Base-by-base conservation (phyloP, 306 rosid genomes). In the Inga leiocalycina region DNA sequence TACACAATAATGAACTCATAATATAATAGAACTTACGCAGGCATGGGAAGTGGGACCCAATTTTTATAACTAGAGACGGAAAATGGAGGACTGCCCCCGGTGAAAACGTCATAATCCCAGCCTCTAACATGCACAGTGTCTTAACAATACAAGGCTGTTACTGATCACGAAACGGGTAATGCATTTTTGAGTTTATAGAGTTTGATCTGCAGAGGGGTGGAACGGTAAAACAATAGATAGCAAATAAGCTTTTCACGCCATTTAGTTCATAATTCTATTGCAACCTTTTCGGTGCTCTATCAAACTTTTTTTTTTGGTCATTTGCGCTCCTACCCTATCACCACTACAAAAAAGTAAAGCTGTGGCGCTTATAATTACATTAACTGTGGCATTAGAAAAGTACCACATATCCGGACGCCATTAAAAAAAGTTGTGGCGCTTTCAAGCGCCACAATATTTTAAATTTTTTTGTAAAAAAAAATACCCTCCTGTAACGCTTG, bases 1-100 rank as follows among this genome's bases (percentile, higher is more conserved):
- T 64, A 79, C 70, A 73, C 79, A 72, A 13, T 45, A 72, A 45
- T 46, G 76, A 46, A 14, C 24, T 72, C 51, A 45, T 11, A 22
- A 46, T 69, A 27, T 11, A 22, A 24, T 39, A 27, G 3, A 71
- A 44, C 75, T 71, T 44, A 71, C 22, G 22, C 75, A 22, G 17
- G 37, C 56, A 71, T 11, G 54, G 12, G 66, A 59, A 59, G 64
- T 57, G 27, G 75, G 56, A 44, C 13, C 37, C 11, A 8, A 44
- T 24, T n/a, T 44, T n/a, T 44, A n/a, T 41, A 43, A 48, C 34
- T 43, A 70, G 17, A 4, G 54, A 34, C 59, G 15, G 52, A 59
- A 57, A 48, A 17, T 59, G 32, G 41, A 59, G n/a, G 19, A 76
- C 11, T 39, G 51, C 35, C 30, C 15, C 19, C n/a, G 15, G 9